Evolutionary conservation across 352 stramenopile species (phyloP).

Genomic region (Peronospora belbahrii): DNA sequence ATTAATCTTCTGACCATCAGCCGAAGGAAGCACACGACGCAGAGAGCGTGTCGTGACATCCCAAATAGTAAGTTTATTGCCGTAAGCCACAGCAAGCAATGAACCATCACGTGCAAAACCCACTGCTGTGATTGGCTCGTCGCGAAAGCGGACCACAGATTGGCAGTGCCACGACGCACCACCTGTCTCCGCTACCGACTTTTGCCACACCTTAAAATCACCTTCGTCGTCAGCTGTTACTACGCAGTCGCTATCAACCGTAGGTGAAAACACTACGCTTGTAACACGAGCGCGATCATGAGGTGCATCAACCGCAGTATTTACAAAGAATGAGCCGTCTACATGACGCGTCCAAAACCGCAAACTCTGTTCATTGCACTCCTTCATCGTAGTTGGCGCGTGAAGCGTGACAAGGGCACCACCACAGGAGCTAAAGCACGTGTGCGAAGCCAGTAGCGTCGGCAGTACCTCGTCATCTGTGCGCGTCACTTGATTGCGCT

Average conservation of each 20-base stretch:
- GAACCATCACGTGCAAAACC: constrained; percentile 71
- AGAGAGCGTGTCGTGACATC: constrained; percentile 68
- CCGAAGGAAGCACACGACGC: constrained; percentile 61
- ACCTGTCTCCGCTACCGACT: constrained; percentile 11
- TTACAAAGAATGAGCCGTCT: constrained; percentile 69
- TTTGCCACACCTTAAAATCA: constrained; percentile 82
- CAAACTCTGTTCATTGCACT: constrained; percentile 48
- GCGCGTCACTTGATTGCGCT: constrained; percentile 80
- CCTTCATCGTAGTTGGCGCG: constrained; percentile 17
- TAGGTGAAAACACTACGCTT: constrained; percentile 47
- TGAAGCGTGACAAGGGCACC: constrained; percentile 56
- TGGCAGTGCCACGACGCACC: constrained; percentile 63
- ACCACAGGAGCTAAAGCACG: constrained; percentile 47
- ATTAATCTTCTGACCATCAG: constrained; percentile 42
- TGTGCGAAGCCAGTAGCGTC: constrained; percentile 39
- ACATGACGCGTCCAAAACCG: constrained; percentile 73
- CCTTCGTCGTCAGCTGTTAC: constrained; percentile 59
- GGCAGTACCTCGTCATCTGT: constrained; percentile 59
- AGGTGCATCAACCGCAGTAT: constrained; percentile 74
- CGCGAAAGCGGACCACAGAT: constrained; percentile 69
- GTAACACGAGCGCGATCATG: constrained; percentile 52
- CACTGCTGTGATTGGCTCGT: constrained; percentile 58
- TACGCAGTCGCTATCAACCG: constrained; percentile 30
- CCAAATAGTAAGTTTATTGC: constrained; percentile 77
- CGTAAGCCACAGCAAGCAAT: constrained; percentile 78